Evolutionary conservation across 371 early-diverging fungal species (phyloP), one percentile per base, ranked within the genome.

Genomic region (Umbelopsis sp.): DNA sequence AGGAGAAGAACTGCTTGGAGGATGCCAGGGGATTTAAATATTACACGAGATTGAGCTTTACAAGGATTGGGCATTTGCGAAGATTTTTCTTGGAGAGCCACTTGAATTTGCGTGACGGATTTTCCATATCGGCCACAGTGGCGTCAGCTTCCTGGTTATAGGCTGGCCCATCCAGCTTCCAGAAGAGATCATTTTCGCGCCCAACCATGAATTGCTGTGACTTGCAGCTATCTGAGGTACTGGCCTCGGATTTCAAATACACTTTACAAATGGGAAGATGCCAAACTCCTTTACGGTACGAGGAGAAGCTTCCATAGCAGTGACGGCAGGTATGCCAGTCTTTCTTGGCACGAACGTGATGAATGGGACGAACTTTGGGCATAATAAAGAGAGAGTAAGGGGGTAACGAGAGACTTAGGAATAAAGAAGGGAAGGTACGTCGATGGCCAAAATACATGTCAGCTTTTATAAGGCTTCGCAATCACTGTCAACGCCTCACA

Each of bases 291-390:
- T 1, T 1, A 35, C 29, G 35, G 6, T 11, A 32, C 10, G 35
- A 6, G 29, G 37, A 10, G 29, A 18, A 57, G 14, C 1, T 8
- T 9, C 8, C 4, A 14, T 35, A 11, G 18, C 57, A 57, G 29
- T 18, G 57, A 35, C 18, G 18, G n/a, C 57, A 57, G 2, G 35
- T 57, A 57, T 57, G 57, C 57, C 57, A 57, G 32, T 24, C 29
- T 35, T 57, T 57, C 8, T 11, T 8, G 32, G 18, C 8, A 35
- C n/a, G 35, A 18, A 37, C 18, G 11, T 18, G 16, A 35, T 3
- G 16, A 14, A 57, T 18, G 35, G 57, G 57, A 6, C 6, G 1
- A 37, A 57, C 12, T 57, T 57, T 57, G 5, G 18, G 6, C 35
- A 35, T 57, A 18, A 7, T 41, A 41, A 41, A 41, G 41, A 10